Evolutionary conservation across 2,329 filamentous ascomycete genomes (phyloP).

Genomic region (Fusarium heterosporum): DNA sequence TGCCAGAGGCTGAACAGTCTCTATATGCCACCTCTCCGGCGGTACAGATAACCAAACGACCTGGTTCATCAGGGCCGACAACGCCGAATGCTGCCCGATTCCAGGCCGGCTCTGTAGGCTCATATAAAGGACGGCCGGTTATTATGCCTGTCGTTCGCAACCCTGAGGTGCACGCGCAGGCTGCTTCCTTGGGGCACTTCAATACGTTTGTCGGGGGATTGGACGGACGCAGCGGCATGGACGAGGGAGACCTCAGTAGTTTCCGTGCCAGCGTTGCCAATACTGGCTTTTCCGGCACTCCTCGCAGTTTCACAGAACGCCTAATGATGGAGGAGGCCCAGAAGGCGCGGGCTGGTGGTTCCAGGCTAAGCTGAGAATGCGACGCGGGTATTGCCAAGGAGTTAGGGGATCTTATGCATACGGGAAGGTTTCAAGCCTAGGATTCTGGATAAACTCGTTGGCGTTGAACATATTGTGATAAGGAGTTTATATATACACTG

Average conservation of each 20-base stretch:
- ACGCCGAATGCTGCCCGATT: slow-evolving; percentile 52
- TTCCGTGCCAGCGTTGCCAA: slow-evolving; percentile 57
- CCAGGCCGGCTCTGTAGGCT: slow-evolving; percentile 60
- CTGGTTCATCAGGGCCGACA: slow-evolving; percentile 45
- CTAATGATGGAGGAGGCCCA: slow-evolving; percentile 62
- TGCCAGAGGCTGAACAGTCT: slow-evolving; percentile 41
- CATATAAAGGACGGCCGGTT: slow-evolving; percentile 66
- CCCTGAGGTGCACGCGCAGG: slow-evolving; percentile 61
- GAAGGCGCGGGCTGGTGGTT: slow-evolving; percentile 42
- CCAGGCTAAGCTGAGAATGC: slow-evolving; percentile 35
- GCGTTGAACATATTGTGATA: slow-evolving; percentile 46
- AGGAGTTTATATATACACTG: slow-evolving; percentile 40
- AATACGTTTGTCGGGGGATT: slow-evolving; percentile 65
- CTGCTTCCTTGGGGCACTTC: slow-evolving; percentile 61
- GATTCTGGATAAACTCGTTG: slow-evolving; percentile 44
- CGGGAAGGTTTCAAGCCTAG: slow-evolving; percentile 36
- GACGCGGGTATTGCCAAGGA: slow-evolving; percentile 33
- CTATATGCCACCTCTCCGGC: slow-evolving; percentile 59
- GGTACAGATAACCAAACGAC: slow-evolving; percentile 54
- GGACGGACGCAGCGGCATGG: slow-evolving; percentile 63
- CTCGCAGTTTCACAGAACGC: slow-evolving; percentile 62
- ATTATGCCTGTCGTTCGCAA: slow-evolving; percentile 64
- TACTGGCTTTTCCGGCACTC: slow-evolving; percentile 56
- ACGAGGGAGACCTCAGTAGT: slow-evolving; percentile 58
- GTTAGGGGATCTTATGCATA: slow-evolving; percentile 43